Evolutionary conservation across 1,139 yeast species (phyloP), one percentile per base, ranked within the genome.

Genomic region (Candida albicans): DNA sequence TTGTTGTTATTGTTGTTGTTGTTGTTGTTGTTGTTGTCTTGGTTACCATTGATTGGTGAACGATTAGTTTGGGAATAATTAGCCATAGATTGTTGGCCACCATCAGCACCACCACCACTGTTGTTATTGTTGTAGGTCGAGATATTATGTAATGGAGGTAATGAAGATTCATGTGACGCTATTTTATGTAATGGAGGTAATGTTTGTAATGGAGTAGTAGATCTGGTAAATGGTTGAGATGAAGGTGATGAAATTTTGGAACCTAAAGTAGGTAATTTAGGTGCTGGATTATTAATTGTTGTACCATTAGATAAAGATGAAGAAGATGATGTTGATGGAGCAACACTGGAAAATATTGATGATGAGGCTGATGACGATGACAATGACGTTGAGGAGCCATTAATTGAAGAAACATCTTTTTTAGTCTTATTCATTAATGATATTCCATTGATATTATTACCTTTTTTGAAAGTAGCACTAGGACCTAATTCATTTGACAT

Each of bases 401-500:
- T 24, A 13, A 31, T 35, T n/a, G 41, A 18, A 6, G 14, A 28
- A 25, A 24, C n/a, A 15, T 35, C 42, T 31, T 39, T 35, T 22
- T 37, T 38, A 9, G 14, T n/a, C 8, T 47, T 39, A 28, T 39
- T 58, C 55, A 70, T 67, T 37, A 72, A 61, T 9, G 74, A 68
- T 4, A 64, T 59, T 4, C 69, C 70, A 18, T 40, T 33, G 6
- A 39, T 49, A 49, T 29, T 46, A 41, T 49, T 46, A 14, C 39
- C 37, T 24, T 35, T 27, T 42, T 69, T 68, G 51, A 72, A 72
- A 6, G 74, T 62, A 1, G 77, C 77, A 50, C 72, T 66, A 4
- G 77, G 77, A 1, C 77, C 77, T 44, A 73, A 60, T 49, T 72
- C 77, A 50, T 70, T 64, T 8, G 76, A 66, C 77, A 74, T 72